These are phyloP conservation scores for Brassica carinata DNA, from an alignment of 345 rosid species.

Conservation along the genomic window DNA sequence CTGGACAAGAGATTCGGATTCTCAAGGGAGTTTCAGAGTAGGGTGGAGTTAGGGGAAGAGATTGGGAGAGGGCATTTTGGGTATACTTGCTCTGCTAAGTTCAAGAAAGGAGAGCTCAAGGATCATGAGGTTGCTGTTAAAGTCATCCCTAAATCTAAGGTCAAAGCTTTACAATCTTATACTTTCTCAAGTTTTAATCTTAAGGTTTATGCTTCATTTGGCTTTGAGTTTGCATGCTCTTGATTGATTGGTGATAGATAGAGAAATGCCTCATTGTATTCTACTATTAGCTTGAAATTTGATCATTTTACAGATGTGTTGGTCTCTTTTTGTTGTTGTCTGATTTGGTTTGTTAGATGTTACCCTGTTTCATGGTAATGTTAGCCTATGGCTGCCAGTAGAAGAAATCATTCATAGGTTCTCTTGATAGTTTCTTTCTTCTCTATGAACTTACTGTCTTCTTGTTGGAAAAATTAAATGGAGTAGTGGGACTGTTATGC, in stretches of 20 bases:
- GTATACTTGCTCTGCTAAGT: conserved; percentile 88
- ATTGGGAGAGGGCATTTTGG: conserved; percentile 99
- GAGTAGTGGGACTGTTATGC: conserved; percentile 20
- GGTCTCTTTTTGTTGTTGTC: conserved; percentile 18
- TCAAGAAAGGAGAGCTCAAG: conserved; percentile 84
- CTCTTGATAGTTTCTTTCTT: conserved; percentile 16
- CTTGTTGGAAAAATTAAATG: conserved; percentile 13
- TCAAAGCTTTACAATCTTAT: conserved; percentile 19
- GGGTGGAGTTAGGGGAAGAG: conserved; percentile 75
- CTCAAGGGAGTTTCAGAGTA: conserved; percentile 68
- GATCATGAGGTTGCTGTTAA: conserved; percentile 92
- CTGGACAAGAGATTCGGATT: conserved; percentile 93
- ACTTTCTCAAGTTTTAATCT: not conserved
- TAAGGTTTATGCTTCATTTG: not conserved
- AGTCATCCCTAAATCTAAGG: conserved; percentile 94
- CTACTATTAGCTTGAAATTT: conserved; percentile 4
- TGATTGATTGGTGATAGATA: not conserved
- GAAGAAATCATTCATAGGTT: not conserved
- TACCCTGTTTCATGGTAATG: not conserved
- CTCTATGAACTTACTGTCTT: conserved; percentile 24
- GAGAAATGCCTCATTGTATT: not conserved
- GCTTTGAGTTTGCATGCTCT: not conserved
- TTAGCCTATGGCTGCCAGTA: no score
- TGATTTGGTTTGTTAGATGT: conserved; percentile 11
- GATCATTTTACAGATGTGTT: conserved; percentile 1